Base-by-base conservation (phyloP, 371 early-diverging fungal species). In the Rhizomucor miehei region DNA sequence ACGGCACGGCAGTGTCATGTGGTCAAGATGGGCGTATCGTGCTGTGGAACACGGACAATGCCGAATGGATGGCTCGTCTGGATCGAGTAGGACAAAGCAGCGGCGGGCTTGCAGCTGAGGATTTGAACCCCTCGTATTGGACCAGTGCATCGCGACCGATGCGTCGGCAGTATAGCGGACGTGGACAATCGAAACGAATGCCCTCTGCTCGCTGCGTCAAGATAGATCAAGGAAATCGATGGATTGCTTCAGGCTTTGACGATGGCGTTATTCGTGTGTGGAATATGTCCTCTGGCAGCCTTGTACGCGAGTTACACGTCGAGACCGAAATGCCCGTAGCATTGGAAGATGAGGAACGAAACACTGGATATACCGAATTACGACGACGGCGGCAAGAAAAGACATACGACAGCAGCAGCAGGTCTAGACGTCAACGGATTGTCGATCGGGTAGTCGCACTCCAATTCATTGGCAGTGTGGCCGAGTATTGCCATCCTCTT, bases 191-290 rank as follows among this genome's bases (percentile, higher is more conserved):
- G 21, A 61, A 51, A 16, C 52, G 44, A 39, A 34, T 55, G 36
- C 23, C 24, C 9, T 54, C 54, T 0, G 63, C 65, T 1, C 52
- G 62, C 1, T 71, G 69, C 44, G 51, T 65, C 25, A 62, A 65
- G n/a, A 51, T 67, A 1, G 69, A 69, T 25, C 54, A 49, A 10
- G 57, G 67, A 3, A 60, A 60, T 38, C 59, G 57, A 16, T 69
- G 61, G 57, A 57, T 71, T 4, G 67, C 62, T 14, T 57, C 67
- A n/a, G 72, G 67, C 0, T 71, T 59, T 35, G 67, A 71, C 43
- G 57, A 75, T 37, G 75, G 75, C 13, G 35, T 44, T 2, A 58
- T 71, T 25, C 58, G 69, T 8, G 53, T 75, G 3, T 75, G 75
- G 75, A 50, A 62, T 36, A 50, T 57, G 10, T 19, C 49, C 0